A percentile compares a stretch with the other conserved stretches of the same genome.
Conservation (phyloP, 192 early-diverging fungal species). For the Backusella tuberculispora region DNA sequence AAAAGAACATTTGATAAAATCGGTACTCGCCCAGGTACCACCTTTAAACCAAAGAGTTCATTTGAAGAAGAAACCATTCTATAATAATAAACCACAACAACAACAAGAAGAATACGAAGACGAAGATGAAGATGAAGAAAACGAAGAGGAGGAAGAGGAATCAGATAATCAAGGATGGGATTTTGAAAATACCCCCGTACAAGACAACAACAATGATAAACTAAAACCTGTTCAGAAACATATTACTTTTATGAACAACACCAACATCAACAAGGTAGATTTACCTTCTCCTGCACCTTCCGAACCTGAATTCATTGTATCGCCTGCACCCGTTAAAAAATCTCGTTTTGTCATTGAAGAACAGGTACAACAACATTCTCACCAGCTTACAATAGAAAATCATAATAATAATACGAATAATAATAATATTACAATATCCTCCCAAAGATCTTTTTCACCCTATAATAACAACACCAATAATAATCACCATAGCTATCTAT, state of each 20-base stretch:
- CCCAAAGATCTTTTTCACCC: conserved; percentile 9
- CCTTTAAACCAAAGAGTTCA: conserved; percentile 74
- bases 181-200: conserved; percentile 52
- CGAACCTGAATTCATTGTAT: not conserved
- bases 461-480: not conserved
- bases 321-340: not conserved
- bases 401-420: not conserved
- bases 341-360: conserved; percentile 20
- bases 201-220: not conserved
- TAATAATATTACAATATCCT: conserved; percentile 19
- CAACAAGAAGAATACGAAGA: conserved; percentile 55
- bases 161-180: conserved; percentile 59
- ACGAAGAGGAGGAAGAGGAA: not conserved
- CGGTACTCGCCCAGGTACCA: conserved; percentile 61
- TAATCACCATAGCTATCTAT: conserved; percentile 4
- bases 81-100: conserved; percentile 42
- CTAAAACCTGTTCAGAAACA: conserved; percentile 1
- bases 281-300: not conserved
- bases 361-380: conserved; percentile 11
- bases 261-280: not conserved
- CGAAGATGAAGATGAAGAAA: conserved; percentile 36
- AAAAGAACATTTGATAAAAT: conserved; percentile 62
- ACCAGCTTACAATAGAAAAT: not conserved
- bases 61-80: conserved; percentile 41
- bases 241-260: conserved; percentile 29